These are phyloP conservation scores for Lophium mytilinum DNA, from an alignment of 495 filamentous ascomycete species.

Conservation along the genomic window DNA sequence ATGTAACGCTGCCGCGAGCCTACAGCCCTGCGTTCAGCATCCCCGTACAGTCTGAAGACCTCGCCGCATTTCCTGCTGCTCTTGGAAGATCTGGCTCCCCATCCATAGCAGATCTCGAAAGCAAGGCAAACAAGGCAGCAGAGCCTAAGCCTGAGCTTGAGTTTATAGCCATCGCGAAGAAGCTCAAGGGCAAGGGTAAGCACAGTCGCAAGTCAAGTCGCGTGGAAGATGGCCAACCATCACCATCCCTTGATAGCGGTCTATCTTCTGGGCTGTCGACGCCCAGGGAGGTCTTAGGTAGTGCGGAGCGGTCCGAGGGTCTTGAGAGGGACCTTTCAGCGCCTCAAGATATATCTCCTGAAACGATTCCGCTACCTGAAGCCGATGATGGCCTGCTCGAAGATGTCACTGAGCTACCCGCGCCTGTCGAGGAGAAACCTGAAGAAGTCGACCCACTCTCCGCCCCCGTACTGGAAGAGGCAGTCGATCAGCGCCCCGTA, in stretches of 20 bases:
- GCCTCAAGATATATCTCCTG: background rate
- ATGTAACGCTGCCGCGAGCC: no score
- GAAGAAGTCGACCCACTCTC: background rate
- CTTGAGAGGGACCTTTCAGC: no score
- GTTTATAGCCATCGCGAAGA: background rate
- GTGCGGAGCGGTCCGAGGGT: no score
- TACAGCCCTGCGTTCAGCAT: no score
- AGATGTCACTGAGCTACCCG: background rate
- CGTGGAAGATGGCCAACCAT: no score
- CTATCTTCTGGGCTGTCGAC: no score
- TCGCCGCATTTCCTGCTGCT: background rate
- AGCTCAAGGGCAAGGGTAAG: background rate
- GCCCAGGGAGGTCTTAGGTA: no score
- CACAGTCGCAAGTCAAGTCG: background rate
- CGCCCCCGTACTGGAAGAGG: background rate
- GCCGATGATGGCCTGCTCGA: background rate
- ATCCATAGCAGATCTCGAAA: no score
- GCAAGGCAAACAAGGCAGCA: background rate
- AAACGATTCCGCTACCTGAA: background rate
- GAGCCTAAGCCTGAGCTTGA: background rate
- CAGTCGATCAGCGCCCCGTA: background rate
- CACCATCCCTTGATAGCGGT: no score
- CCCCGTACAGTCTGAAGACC: no score
- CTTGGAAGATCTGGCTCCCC: background rate
- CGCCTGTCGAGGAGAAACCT: background rate